These are phyloP conservation scores for Hypoxylon trugodes DNA, from an alignment of 495 filamentous ascomycete species.

Conservation along the genomic window DNA sequence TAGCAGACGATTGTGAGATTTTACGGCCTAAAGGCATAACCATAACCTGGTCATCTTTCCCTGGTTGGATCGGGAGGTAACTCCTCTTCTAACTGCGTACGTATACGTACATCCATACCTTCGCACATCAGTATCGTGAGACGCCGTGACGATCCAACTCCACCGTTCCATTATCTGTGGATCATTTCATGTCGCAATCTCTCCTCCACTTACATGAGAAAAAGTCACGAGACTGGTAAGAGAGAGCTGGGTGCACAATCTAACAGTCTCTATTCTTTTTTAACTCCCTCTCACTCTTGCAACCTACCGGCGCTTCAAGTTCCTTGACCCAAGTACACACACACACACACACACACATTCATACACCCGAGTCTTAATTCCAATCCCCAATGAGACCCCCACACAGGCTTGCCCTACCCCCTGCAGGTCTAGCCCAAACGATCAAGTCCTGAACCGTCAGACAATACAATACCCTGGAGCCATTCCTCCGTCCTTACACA, in stretches of 20 bases:
- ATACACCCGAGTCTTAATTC: conserved; percentile 11
- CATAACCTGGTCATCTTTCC: conserved; percentile 8
- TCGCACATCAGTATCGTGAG: conserved; percentile 35
- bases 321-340: conserved; percentile 23
- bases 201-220: conserved; percentile 29
- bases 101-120: conserved; percentile 23
- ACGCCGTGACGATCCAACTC: conserved; percentile 34
- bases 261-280: conserved; percentile 7
- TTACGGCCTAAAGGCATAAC: conserved; percentile 28
- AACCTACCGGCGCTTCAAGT: conserved; percentile 23
- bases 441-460: conserved; percentile 30
- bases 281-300: conserved; percentile 5
- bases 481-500: conserved; percentile 27
- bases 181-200: conserved; percentile 37
- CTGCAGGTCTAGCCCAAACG: conserved; percentile 31
- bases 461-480: conserved; percentile 32
- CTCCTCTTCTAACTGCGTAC: conserved; percentile 27
- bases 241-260: conserved; percentile 21
- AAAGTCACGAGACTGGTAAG: conserved; percentile 33
- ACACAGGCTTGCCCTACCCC: conserved; percentile 25
- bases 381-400: conserved; percentile 34
- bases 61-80: conserved; percentile 20
- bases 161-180: conserved; percentile 40
- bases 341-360: too few species aligned
- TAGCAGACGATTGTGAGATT: conserved; percentile 18